Conservation (phyloP, 2,329 filamentous ascomycete species). For the Hypoxylon rubiginosum region DNA sequence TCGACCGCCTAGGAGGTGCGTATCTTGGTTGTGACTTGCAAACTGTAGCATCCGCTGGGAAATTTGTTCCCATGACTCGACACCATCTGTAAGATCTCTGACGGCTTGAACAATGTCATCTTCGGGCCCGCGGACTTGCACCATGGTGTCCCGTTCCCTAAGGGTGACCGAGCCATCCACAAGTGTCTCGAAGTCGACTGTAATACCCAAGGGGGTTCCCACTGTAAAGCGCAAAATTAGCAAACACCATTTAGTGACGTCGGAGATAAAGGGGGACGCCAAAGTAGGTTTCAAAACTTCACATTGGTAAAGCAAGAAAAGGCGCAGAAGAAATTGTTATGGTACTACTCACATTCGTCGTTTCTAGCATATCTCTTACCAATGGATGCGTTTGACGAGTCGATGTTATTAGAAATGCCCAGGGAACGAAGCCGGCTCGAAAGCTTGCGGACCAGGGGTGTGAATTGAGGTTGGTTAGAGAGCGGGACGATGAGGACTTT, state of each 20-base stretch:
- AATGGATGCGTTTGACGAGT: slow-evolving; percentile 90
- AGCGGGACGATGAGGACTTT: slow-evolving; percentile 94
- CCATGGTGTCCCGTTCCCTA: slow-evolving; percentile 73
- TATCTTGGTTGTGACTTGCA: neutral
- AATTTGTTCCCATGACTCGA: slow-evolving; percentile 70
- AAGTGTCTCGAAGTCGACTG: slow-evolving; percentile 76
- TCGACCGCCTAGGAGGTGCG: too few species aligned
- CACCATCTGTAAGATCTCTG: slow-evolving; percentile 69
- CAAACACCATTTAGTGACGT: slow-evolving; percentile 71
- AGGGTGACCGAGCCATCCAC: slow-evolving; percentile 74
- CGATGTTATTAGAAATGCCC: slow-evolving; percentile 85
- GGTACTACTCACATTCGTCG: slow-evolving; percentile 71
- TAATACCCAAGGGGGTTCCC: slow-evolving; percentile 75
- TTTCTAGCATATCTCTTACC: slow-evolving; percentile 95
- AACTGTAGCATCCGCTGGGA: neutral
- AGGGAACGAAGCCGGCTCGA: slow-evolving; percentile 80
- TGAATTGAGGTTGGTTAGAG: slow-evolving; percentile 78
- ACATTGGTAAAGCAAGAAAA: slow-evolving; percentile 45
- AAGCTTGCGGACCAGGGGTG: slow-evolving; percentile 78
- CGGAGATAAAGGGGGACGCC: too few species aligned
- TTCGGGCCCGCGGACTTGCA: slow-evolving; percentile 73
- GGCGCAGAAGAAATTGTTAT: slow-evolving; percentile 63
- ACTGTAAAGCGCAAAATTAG: slow-evolving; percentile 76
- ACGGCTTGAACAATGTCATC: slow-evolving; percentile 72
- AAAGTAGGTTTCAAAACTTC: too few species aligned